Evolutionary conservation across 352 stramenopile genomes (phyloP), one percentile per base, ranked within the genome.

Genomic region (Aphanomyces euteiches): DNA sequence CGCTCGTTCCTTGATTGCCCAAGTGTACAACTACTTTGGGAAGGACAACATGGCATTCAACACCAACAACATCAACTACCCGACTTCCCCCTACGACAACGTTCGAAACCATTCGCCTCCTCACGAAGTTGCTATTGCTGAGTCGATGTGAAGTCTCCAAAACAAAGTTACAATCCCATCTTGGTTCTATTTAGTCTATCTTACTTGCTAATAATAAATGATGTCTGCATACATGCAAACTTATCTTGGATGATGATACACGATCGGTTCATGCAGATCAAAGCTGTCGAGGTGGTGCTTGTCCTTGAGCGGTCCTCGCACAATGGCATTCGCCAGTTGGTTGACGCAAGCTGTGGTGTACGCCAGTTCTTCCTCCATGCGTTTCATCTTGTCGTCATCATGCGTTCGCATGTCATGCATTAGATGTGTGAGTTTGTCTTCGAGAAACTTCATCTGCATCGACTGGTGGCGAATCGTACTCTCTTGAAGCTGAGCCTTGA

Each of bases 41-140:
- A 66, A 66, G 39, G 58, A 66, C 15, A 48, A 66, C 58, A 66
- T 66, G 58, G 58, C 34, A 10, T 66, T 66, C 39, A 34, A 19
- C 28, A 15, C 17, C 17, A 66, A 66, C 58, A 66, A 66, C 39
- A 7, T 66, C 58, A 43, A 66, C 7, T 66, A 66, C 19, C 58
- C 58, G 3, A 66, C 58, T 15, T 66, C 58, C 38, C 36, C 48
- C 6, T 66, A 53, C 39, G 39, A 53, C 39, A 66, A 66, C 58
- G 53, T 66, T 50, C 58, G 58, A n/a, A 58, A 3, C 50, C 28
- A 28, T 28, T 28, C 28, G 28, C 28, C 28, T 28, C 28, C 28
- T 28, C 28, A 28, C 28, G 28, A 28, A 28, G 28, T 28, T 28
- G 28, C 28, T 2, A 2, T 2, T 28, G 28, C 28, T 2, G 28